phyloP scores from a whole-genome alignment of 169 alveolate species.

The Eimeria acervulina region DNA sequence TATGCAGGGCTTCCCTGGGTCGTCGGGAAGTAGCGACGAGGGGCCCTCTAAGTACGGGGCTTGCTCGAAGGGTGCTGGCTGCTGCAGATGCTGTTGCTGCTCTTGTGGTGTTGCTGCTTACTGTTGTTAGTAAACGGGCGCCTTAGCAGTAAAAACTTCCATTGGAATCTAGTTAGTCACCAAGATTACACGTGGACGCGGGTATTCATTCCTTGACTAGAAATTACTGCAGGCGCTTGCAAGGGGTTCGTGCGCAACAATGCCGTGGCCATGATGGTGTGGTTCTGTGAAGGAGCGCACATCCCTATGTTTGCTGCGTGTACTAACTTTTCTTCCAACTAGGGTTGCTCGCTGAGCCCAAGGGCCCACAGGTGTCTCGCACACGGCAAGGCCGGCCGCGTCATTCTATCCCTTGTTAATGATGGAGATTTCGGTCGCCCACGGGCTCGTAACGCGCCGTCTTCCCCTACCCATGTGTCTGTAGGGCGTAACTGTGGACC shows the following conservation, averaged over 20 bases:
- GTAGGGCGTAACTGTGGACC: background rate
- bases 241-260: background rate
- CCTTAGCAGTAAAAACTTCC: background rate
- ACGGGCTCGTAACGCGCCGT: background rate
- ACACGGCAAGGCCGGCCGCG: background rate
- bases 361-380: background rate
- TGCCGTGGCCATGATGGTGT: background rate
- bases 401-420: background rate
- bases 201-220: background rate
- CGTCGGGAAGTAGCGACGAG: background rate
- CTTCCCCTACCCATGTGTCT: background rate
- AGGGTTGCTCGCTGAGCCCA: background rate
- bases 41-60: background rate
- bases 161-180: background rate
- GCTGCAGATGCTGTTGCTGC: conserved; percentile 3
- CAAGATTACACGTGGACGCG: background rate
- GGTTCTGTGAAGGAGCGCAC: background rate
- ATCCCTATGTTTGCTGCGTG: background rate
- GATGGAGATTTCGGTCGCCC: background rate
- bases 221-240: background rate
- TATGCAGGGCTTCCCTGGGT: background rate
- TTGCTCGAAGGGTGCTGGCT: conserved; percentile 9
- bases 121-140: background rate
- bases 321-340: background rate
- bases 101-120: background rate